Base-by-base conservation (phyloP, 441 rosid species). In the Populus hybrid region DNA sequence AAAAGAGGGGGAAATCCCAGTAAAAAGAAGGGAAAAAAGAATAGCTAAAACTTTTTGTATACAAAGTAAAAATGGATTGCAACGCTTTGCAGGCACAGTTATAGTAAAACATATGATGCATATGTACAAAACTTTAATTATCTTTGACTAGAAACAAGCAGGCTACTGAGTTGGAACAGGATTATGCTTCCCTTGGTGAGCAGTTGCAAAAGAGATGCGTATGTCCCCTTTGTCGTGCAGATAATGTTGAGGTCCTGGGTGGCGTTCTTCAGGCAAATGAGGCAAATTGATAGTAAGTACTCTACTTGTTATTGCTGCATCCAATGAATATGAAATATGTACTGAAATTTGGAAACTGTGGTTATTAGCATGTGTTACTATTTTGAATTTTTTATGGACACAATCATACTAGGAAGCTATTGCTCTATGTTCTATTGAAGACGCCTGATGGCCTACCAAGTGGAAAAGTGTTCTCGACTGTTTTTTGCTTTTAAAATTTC, bases 131-230 rank as follows among this genome's bases (percentile, higher is more conserved):
- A 7, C 74, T 38, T 70, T 16, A 56, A 56, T 1, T 56, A 2
- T 82, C 94, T 80, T 91, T 93, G 76, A 91, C 88, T 24, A 7
- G 76, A 83, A 82, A 86, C 84, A 92, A 77, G 92, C 92, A 87
- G 91, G 78, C 86, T 82, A 88, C 88, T 64, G 91, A 89, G 77
- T 73, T 85, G 83, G 95, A 91, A 76, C 83, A 80, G 77, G 75
- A 35, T 28, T 77, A 82, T 79, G 85, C 88, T 78, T 84, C 87
- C 66, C 80, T 90, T 7, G 84, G 85, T 38, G 87, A 84, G 80
- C 89, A 89, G 84, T 74, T 93, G 88, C 92, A 88, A 81, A 86
- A 86, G 81, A 86, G 83, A 72, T 91, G 94, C 69, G 73, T 76
- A 11, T 94, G 95, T 83, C 90, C 95, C 61, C 68, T 72, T 75